phyloP scores from a whole-genome alignment of 2,329 filamentous ascomycete species.

The Nemania sp. region DNA sequence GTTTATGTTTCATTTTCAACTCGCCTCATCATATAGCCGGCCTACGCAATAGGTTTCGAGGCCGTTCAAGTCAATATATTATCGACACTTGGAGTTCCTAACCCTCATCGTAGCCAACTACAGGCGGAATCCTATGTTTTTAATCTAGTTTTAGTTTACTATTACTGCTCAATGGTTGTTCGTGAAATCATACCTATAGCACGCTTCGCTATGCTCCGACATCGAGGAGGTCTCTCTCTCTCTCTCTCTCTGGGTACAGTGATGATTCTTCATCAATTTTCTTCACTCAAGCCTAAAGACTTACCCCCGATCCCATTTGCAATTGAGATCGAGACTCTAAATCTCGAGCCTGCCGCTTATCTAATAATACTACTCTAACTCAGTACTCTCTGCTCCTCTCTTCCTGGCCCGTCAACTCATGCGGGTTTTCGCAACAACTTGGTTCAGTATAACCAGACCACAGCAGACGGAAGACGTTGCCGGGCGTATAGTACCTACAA shows the following conservation, averaged over 20 bases:
- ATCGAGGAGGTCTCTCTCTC: slow-evolving; percentile 3
- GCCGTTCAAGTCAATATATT: slow-evolving; percentile 25
- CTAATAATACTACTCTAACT: neutral
- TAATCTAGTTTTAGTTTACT: neutral
- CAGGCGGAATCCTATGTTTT: slow-evolving; percentile 25
- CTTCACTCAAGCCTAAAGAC: neutral
- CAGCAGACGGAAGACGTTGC: too few species aligned
- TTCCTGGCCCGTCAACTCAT: slow-evolving; percentile 3
- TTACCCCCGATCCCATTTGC: too few species aligned
- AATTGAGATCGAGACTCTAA: neutral
- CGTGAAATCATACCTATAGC: slow-evolving; percentile 23
- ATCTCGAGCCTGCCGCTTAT: neutral
- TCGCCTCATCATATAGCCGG: too few species aligned
- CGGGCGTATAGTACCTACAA: too few species aligned
- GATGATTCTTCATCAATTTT: neutral
- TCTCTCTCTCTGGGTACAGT: neutral
- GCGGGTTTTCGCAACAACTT: neutral
- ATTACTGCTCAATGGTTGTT: neutral
- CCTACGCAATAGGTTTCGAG: slow-evolving; percentile 28
- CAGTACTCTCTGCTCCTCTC: neutral
- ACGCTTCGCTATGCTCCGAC: slow-evolving; percentile 32
- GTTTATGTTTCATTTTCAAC: neutral
- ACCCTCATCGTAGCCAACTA: slow-evolving; percentile 24
- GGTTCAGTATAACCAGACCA: neutral
- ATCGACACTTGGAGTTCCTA: slow-evolving; percentile 30